Conservation (phyloP, 1,284 basidiomycete genomes). For the Pseudozyma hubeiensis region DNA sequence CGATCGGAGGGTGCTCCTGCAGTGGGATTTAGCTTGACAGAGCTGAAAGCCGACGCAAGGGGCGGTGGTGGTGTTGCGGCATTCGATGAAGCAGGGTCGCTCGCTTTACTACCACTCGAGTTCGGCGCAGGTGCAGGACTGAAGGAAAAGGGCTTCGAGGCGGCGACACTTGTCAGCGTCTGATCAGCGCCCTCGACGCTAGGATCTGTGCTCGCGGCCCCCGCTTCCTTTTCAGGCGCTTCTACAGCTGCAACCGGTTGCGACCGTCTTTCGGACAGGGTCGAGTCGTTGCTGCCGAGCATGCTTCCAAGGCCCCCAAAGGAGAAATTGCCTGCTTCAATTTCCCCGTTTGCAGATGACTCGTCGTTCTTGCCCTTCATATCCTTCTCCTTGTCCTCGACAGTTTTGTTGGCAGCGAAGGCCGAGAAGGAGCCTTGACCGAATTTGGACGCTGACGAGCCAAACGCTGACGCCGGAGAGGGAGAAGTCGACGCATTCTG, state of each 20-base stretch:
- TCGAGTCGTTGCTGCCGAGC: slow-evolving; percentile 29
- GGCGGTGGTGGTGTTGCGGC: slow-evolving; percentile 27
- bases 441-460: slow-evolving; percentile 22
- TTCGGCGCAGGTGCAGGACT: not conserved
- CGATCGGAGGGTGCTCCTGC: slow-evolving; percentile 27
- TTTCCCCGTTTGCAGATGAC: slow-evolving; percentile 2
- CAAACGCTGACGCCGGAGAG: slow-evolving; percentile 22
- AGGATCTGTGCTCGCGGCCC: slow-evolving; percentile 2
- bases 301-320: slow-evolving; percentile 43
- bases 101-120: slow-evolving; percentile 6
- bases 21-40: slow-evolving; percentile 32
- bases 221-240: slow-evolving; percentile 3
- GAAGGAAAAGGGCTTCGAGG: slow-evolving; percentile 29
- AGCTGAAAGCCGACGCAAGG: slow-evolving; percentile 33
- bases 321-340: slow-evolving; percentile 37
- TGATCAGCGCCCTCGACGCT: slow-evolving; percentile 17
- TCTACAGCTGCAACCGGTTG: slow-evolving; percentile 6
- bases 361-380: slow-evolving; percentile 16
- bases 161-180: slow-evolving; percentile 23
- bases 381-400: slow-evolving; percentile 25
- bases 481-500: slow-evolving; percentile 4
- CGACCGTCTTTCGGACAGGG: slow-evolving; percentile 4
- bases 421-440: slow-evolving; percentile 35
- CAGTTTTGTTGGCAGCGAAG: slow-evolving; percentile 39
- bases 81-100: not conserved